Percentiles rank a stretch among this genome's conserved stretches.
Conservation (phyloP, 1,284 basidiomycete genomes). For the Austroboletus novae-zelandiae region DNA sequence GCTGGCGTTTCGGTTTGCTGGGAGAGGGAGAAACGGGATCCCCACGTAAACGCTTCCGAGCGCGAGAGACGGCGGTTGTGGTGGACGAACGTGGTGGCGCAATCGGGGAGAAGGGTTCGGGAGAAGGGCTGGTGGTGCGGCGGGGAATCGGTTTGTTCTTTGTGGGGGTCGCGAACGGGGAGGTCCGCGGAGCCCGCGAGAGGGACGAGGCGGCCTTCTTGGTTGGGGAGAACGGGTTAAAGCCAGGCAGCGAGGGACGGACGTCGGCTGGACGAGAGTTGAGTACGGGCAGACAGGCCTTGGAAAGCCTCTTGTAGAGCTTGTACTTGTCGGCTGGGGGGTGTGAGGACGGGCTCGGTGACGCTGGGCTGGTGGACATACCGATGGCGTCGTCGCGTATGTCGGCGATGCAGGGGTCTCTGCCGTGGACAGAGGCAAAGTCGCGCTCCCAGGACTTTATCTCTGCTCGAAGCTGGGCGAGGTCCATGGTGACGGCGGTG, state of each 20-base stretch:
- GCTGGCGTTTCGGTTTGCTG: conserved; percentile 67
- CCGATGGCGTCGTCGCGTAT: conserved; percentile 73
- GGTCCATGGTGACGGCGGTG: conserved; percentile 37
- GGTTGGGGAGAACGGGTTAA: conserved; percentile 76
- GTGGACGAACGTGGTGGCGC: conserved; percentile 27
- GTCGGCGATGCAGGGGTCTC: conserved; percentile 73
- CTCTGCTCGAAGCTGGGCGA: conserved; percentile 60
- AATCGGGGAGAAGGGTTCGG: conserved; percentile 38
- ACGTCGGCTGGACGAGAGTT: conserved; percentile 49
- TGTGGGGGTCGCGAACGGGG: conserved; percentile 52
- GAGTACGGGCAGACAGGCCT: conserved; percentile 41
- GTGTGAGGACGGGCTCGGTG: background rate
- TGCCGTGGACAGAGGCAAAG: conserved; percentile 60
- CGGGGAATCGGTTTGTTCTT: conserved; percentile 38
- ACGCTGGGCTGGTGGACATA: conserved; percentile 37
- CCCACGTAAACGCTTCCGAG: conserved; percentile 75
- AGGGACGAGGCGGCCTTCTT: conserved; percentile 46
- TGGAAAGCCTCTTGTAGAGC: conserved; percentile 76
- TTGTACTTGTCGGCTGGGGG: conserved; percentile 75
- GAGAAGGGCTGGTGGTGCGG: conserved; percentile 35
- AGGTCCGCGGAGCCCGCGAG: conserved; percentile 31
- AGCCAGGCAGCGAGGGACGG: conserved; percentile 49
- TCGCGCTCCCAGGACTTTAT: conserved; percentile 83
- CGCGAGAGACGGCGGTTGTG: conserved; percentile 54
- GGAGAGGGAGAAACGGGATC: conserved; percentile 80